A percentile compares a stretch with the other conserved stretches of the same genome.
phyloP scores from a whole-genome alignment of 148 eudicot species.

The Camellia granthamiana region DNA sequence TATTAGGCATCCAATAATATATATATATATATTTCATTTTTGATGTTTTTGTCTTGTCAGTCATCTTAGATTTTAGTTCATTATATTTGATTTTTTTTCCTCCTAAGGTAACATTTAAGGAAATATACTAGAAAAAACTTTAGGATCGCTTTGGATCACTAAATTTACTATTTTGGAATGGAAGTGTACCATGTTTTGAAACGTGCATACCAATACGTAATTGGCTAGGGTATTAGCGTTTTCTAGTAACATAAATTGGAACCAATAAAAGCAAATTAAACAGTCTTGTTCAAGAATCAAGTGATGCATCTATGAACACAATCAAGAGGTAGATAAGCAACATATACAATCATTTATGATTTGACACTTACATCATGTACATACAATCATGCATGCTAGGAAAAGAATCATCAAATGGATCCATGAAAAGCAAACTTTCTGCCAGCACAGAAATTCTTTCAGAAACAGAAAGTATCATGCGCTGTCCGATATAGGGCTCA shows the following conservation, averaged over 20 bases:
- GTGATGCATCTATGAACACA: neutral
- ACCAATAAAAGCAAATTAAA: neutral
- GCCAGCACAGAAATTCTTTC: conserved; percentile 67
- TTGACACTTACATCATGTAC: conserved; percentile 65
- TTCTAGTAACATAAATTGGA: neutral
- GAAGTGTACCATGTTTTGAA: too few species aligned
- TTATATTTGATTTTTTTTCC: too few species aligned
- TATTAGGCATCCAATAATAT: too few species aligned
- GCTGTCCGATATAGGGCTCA: conserved; percentile 66
- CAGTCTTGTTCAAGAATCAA: neutral
- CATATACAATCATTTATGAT: neutral
- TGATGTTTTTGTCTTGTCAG: too few species aligned
- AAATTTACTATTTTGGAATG: too few species aligned
- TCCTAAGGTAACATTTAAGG: too few species aligned
- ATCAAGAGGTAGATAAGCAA: neutral
- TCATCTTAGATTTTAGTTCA: too few species aligned
- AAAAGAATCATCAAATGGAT: conserved; percentile 83
- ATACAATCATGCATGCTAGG: conserved; percentile 57
- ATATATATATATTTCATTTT: too few species aligned
- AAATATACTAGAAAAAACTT: too few species aligned
- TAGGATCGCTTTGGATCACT: too few species aligned
- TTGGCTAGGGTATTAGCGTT: too few species aligned
- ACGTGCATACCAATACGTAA: too few species aligned
- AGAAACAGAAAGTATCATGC: conserved; percentile 60
- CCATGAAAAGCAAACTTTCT: conserved; percentile 69